phyloP scores from a whole-genome alignment of 768 basidiomycete species.

The Tulasnella calospora region DNA sequence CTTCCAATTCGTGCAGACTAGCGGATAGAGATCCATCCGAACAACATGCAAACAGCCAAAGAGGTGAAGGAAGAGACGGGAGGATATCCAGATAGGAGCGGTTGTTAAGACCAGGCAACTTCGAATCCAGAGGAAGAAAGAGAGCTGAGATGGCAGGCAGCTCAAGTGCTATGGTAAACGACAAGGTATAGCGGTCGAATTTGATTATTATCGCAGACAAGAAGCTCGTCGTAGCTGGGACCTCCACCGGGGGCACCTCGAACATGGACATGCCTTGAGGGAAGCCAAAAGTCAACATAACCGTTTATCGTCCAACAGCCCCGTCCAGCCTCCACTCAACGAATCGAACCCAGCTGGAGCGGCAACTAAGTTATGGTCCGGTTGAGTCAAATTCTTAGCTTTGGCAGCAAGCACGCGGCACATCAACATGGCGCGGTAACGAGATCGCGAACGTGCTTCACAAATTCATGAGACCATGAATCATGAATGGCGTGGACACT shows the following conservation, averaged over 20 bases:
- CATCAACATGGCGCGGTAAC: neutral
- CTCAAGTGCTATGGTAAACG: neutral
- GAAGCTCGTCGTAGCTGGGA: neutral
- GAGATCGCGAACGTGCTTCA: neutral
- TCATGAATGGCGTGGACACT: neutral
- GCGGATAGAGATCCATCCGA: neutral
- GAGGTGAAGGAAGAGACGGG: neutral
- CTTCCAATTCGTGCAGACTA: neutral
- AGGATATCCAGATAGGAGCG: neutral
- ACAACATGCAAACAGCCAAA: neutral
- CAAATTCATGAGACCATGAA: neutral
- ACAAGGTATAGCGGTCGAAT: neutral
- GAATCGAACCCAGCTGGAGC: neutral
- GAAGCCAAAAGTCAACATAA: no score
- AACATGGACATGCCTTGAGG: neutral
- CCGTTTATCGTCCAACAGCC: no score
- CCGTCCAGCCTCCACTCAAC: neutral
- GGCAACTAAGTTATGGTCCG: neutral
- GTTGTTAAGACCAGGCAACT: no score
- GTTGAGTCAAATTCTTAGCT: neutral
- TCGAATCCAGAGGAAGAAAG: no score
- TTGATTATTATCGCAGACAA: conserved; percentile 7
- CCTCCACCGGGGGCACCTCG: neutral
- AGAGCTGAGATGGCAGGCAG: no score
- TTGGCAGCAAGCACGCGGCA: neutral